Conservation (phyloP, 2,329 filamentous ascomycete species). For the Capronia coronata region DNA sequence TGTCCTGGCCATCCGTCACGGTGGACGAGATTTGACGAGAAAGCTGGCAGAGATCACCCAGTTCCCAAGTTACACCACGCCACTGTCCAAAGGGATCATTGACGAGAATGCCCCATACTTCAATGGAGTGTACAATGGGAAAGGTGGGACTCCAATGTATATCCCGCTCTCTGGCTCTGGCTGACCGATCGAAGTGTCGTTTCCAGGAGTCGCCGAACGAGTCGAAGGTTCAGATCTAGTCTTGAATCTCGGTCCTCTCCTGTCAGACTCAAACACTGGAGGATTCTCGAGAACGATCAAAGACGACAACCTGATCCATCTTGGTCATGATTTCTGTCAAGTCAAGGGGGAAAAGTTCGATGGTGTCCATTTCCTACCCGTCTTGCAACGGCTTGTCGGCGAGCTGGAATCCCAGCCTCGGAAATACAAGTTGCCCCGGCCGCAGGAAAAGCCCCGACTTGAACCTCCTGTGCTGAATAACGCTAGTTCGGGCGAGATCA, state of each 20-base stretch:
- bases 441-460: background rate
- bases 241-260: slow-evolving; percentile 43
- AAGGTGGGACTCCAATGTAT: slow-evolving; percentile 10
- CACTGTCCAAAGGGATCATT: slow-evolving; percentile 20
- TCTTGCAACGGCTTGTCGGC: slow-evolving; percentile 18
- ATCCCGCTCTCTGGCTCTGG: background rate
- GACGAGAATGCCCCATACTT: slow-evolving; percentile 20
- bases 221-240: slow-evolving; percentile 38
- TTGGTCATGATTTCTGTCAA: slow-evolving; percentile 29
- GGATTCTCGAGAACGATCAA: slow-evolving; percentile 36
- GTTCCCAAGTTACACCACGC: slow-evolving; percentile 20
- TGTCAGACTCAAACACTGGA: slow-evolving; percentile 44
- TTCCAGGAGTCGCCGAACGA: slow-evolving; percentile 34
- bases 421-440: slow-evolving; percentile 18
- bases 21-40: slow-evolving; percentile 14
- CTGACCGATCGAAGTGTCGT: slow-evolving; percentile 25
- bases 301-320: slow-evolving; percentile 31
- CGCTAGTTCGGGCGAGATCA: slow-evolving; percentile 12
- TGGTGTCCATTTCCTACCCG: slow-evolving; percentile 29
- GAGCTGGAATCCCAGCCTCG: slow-evolving; percentile 12
- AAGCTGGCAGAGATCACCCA: slow-evolving; percentile 17
- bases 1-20: slow-evolving; percentile 16
- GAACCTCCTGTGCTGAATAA: slow-evolving; percentile 24
- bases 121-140: slow-evolving; percentile 21
- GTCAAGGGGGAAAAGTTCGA: slow-evolving; percentile 19